These are phyloP conservation scores for Colletotrichum noveboracense DNA, from an alignment of 2,329 filamentous ascomycete species.

Conservation along the genomic window DNA sequence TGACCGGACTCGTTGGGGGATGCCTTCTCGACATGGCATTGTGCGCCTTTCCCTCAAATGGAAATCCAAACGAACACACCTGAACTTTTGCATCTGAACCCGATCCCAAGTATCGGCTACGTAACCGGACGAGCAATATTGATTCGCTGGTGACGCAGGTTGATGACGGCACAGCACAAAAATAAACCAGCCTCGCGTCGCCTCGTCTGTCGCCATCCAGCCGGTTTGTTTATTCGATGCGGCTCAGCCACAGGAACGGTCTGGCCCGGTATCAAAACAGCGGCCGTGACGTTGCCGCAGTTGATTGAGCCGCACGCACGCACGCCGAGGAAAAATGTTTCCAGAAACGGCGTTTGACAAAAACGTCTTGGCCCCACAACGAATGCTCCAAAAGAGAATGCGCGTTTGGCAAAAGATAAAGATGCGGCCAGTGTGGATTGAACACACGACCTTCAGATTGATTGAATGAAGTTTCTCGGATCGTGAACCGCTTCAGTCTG, in stretches of 20 bases:
- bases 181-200: not conserved
- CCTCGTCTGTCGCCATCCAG: not conserved
- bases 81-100: conserved; percentile 9
- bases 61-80: conserved; percentile 6
- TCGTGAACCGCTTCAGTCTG: conserved; percentile 12
- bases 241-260: not conserved
- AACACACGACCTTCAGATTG: conserved; percentile 22
- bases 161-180: not conserved
- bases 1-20: not conserved
- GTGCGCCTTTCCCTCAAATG: not conserved
- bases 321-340: not conserved
- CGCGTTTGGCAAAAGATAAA: not conserved
- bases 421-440: conserved; percentile 23
- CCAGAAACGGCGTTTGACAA: not conserved
- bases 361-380: not conserved
- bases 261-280: not conserved
- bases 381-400: not conserved
- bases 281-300: not conserved
- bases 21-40: not conserved
- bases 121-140: not conserved
- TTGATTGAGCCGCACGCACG: not conserved
- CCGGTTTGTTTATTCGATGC: not conserved
- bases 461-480: conserved; percentile 15
- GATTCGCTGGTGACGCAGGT: not conserved
- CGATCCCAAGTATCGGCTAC: not conserved